phyloP scores from a whole-genome alignment of 2,329 filamentous ascomycete species.

The Cordyceps javanica region DNA sequence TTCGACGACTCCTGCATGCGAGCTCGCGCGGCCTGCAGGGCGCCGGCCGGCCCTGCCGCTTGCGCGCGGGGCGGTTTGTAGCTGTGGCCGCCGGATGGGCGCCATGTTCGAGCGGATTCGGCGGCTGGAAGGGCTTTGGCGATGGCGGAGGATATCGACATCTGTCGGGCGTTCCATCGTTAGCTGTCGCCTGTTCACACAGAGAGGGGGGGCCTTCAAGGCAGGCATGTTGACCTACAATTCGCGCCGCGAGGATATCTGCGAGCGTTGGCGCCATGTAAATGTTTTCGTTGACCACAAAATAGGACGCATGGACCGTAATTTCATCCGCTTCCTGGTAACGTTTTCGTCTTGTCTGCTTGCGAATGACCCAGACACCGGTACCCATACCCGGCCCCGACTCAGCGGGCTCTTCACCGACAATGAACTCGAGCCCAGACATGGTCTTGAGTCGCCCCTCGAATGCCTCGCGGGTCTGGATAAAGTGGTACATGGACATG shows the following conservation, averaged over 20 bases:
- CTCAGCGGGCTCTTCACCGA: slow-evolving; percentile 59
- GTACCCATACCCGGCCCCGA: slow-evolving; percentile 59
- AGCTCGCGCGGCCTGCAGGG: slow-evolving; percentile 15
- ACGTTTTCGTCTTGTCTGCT: slow-evolving; percentile 57
- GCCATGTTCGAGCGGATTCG: slow-evolving; percentile 47
- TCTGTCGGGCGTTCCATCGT: slow-evolving; percentile 26
- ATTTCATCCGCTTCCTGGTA: slow-evolving; percentile 52
- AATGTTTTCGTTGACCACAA: slow-evolving; percentile 59
- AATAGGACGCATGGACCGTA: slow-evolving; percentile 54
- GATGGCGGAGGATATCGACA: slow-evolving; percentile 49
- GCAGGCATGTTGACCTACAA: slow-evolving; percentile 40
- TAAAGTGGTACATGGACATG: slow-evolving; percentile 47
- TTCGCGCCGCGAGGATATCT: slow-evolving; percentile 52
- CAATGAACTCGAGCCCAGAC: slow-evolving; percentile 61
- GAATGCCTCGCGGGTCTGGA: slow-evolving; percentile 57
- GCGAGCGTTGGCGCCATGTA: slow-evolving; percentile 59
- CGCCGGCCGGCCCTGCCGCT: background rate
- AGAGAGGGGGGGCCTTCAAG: background rate
- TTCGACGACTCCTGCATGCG: slow-evolving; percentile 37
- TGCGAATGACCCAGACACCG: slow-evolving; percentile 64
- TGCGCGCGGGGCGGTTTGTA: slow-evolving; percentile 37
- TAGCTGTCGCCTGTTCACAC: background rate
- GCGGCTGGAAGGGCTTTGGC: slow-evolving; percentile 46
- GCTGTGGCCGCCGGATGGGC: slow-evolving; percentile 46
- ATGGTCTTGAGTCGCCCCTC: slow-evolving; percentile 57